Evolutionary conservation across 306 rosid genomes (phyloP), one percentile per base, ranked within the genome.

Genomic region (Echinosophora koreensis): DNA sequence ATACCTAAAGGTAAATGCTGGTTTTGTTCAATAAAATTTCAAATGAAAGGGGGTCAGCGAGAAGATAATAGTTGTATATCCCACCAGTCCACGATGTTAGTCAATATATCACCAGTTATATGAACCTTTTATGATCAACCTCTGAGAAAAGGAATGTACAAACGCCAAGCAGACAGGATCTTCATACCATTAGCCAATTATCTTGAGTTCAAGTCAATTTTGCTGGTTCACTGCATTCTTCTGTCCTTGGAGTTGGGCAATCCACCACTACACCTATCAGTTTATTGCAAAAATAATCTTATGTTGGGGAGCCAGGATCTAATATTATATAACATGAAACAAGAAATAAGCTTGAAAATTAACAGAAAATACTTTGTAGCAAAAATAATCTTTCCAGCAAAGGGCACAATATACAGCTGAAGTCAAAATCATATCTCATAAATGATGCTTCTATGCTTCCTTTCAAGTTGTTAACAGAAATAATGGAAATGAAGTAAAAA

Each of bases 131-230:
- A 81, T 42, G 84, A 83, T 80, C 88, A 76, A 76, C 84, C 86
- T 59, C n/a, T 82, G 78, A 80, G 83, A 73, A 32, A 81, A 85
- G 69, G 86, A 85, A 89, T 88, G 89, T 92, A 89, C 94, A 93
- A 81, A 81, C 56, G 85, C 84, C 84, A 39, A 62, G 83, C 55
- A 81, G 51, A 68, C 79, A 76, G 47, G 69, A 67, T 76, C 74
- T 70, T 46, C 8, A 73, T 55, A 82, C 76, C 84, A 76, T 82
- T 83, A 74, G 81, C 72, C 58, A 66, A 56, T 67, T 83, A 59
- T 74, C 71, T 80, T 15, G 71, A 42, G 63, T 82, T 84, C 79
- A 77, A 52, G 38, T 67, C 59, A 61, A 62, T 73, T 84, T 81
- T 51, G 84, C 83, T 32, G 85, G 80, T 66, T 80, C 83, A 13